phyloP scores from a whole-genome alignment of 1,284 basidiomycete genomes.

The Malassezia nana region DNA sequence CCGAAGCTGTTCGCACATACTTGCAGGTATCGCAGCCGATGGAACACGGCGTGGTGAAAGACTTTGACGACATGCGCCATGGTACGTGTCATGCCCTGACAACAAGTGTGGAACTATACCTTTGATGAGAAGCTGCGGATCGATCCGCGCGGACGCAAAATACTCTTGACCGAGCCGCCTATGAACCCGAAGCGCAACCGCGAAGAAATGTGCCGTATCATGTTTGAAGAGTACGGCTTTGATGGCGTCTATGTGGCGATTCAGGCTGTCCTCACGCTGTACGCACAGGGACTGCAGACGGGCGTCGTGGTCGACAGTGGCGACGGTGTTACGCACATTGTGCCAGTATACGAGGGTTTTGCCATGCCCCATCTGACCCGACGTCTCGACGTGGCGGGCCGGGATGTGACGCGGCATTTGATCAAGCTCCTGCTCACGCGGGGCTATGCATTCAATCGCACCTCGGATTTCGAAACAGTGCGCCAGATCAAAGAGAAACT shows the following conservation, averaged over 20 bases:
- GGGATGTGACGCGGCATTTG: slow-evolving; percentile 93
- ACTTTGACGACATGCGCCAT: slow-evolving; percentile 98
- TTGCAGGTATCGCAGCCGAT: slow-evolving; percentile 94
- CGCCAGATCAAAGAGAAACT: slow-evolving; percentile 97
- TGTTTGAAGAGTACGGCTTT: slow-evolving; percentile 99
- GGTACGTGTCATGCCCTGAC: slow-evolving; percentile 4
- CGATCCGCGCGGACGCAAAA: slow-evolving; percentile 75
- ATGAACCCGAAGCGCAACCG: slow-evolving; percentile 96
- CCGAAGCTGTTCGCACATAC: slow-evolving; percentile 83
- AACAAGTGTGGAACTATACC: slow-evolving; percentile 85
- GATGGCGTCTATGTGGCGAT: slow-evolving; percentile 94
- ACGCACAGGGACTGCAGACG: slow-evolving; percentile 92
- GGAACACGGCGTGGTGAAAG: slow-evolving; percentile 97
- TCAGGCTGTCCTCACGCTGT: slow-evolving; percentile 93
- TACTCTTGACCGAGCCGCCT: slow-evolving; percentile 94
- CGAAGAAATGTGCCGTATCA: slow-evolving; percentile 89
- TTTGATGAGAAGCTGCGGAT: slow-evolving; percentile 89
- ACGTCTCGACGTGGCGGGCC: slow-evolving; percentile 81
- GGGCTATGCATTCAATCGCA: slow-evolving; percentile 97
- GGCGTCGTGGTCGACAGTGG: slow-evolving; percentile 98
- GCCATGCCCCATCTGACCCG: slow-evolving; percentile 87
- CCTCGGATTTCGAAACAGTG: slow-evolving; percentile 97
- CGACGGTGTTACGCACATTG: slow-evolving; percentile 97
- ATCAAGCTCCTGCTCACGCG: slow-evolving; percentile 97
- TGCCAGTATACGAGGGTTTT: slow-evolving; percentile 95